phyloP scores from a whole-genome alignment of 176 grass and related monocot genomes.

The Oryza meridionalis region DNA sequence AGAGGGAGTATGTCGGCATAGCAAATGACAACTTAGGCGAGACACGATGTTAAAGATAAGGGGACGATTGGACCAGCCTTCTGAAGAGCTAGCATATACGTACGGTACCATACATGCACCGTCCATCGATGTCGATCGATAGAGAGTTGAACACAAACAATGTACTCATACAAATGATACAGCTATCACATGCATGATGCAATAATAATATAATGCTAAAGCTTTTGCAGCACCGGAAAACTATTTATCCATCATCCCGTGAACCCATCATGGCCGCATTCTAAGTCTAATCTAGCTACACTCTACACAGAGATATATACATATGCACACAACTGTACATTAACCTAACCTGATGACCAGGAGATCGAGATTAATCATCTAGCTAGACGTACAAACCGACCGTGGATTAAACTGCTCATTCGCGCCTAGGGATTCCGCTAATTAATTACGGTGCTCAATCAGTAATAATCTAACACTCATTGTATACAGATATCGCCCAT shows the following conservation, averaged over 20 bases:
- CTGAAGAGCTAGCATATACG: too few relatives aligned
- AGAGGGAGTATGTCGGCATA: background rate
- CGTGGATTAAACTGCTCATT: slow-evolving; percentile 6
- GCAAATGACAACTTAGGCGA: background rate
- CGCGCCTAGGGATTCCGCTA: slow-evolving; percentile 28
- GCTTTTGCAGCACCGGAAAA: background rate
- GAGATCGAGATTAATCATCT: background rate
- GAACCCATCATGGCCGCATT: background rate
- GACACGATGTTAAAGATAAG: background rate
- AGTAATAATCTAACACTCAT: background rate
- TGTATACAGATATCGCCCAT: background rate
- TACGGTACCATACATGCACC: too few relatives aligned
- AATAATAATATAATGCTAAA: background rate
- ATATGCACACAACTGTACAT: background rate
- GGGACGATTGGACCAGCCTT: background rate
- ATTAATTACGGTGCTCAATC: background rate
- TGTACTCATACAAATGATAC: too few relatives aligned
- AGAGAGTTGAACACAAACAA: too few relatives aligned
- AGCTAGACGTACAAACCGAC: background rate
- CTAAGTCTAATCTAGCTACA: too few relatives aligned
- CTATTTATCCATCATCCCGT: slow-evolving; percentile 26
- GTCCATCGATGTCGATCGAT: too few relatives aligned
- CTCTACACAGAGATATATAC: background rate
- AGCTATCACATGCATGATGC: too few relatives aligned
- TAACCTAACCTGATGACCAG: background rate